phyloP scores from a whole-genome alignment of 352 stramenopile species.

The Albugo laibachii region DNA sequence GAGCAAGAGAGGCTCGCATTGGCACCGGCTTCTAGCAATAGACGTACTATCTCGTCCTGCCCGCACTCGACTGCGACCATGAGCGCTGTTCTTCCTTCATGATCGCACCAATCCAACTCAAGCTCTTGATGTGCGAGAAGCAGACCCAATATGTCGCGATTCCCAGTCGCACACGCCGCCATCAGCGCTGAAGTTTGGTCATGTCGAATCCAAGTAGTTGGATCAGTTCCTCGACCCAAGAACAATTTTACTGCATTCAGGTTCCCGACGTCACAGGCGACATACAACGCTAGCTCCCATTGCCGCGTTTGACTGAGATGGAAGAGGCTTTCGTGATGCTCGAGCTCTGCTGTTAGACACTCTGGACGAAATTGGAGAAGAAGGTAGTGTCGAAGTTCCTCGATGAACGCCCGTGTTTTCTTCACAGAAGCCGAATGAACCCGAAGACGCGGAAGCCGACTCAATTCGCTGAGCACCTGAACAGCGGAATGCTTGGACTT shows the following conservation, averaged over 20 bases:
- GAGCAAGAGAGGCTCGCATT: slow-evolving; percentile 27
- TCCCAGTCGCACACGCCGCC: slow-evolving; percentile 18
- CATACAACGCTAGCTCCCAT: slow-evolving; percentile 30
- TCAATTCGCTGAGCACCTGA: no score
- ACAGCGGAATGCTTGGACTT: no score
- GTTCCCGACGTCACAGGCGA: slow-evolving; percentile 27
- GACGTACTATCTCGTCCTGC: slow-evolving; percentile 13
- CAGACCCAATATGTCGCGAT: slow-evolving; percentile 20
- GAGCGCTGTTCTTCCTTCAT: no score
- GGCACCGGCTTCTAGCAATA: slow-evolving; percentile 25
- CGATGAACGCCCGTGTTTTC: no score
- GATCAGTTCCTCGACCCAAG: slow-evolving; percentile 18
- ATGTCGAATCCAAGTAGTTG: slow-evolving; percentile 18
- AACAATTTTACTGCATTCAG: slow-evolving; percentile 21
- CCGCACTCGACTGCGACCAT: no score
- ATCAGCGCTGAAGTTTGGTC: slow-evolving; percentile 20
- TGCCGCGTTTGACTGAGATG: slow-evolving; percentile 9
- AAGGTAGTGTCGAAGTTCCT: no score
- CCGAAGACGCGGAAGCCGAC: no score
- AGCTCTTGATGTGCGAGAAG: slow-evolving; percentile 10
- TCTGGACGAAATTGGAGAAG: no score
- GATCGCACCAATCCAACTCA: no score
- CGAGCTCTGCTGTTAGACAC: no score
- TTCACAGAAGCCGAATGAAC: no score
- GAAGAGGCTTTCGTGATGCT: no score